Base-by-base conservation (phyloP, 108 stramenopile genomes). In the Seminavis robusta region DNA sequence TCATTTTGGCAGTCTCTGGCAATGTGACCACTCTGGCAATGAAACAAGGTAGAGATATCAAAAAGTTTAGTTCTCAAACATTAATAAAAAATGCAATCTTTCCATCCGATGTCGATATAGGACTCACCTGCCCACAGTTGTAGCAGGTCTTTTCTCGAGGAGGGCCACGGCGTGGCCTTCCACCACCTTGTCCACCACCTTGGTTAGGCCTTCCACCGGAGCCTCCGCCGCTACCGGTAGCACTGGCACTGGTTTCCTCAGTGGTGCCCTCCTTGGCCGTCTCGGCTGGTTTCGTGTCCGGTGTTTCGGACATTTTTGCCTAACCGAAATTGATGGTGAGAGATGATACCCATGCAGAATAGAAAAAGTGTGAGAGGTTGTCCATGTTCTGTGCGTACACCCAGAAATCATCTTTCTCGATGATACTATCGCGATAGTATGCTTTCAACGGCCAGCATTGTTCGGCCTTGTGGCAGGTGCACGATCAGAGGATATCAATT, bases 101-200 rank as follows among this genome's bases (percentile, higher is more conserved):
- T 8, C 20, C 20, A 39, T 40, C 20, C 16, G 16, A 48, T 16
- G 23, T 13, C 1, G 29, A 41, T n/a, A 59, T 28, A 19, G 39
- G 27, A 68, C 75, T 59, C 42, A 72, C 69, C 55, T 65, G 21
- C 29, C 84, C 84, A 70, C 89, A 90, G 65, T 86, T 81, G 83
- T 85, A 90, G 61, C 89, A 90, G 33, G 73, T 75, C 76, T 83
- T 84, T 43, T 74, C 68, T 4, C 69, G 39, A n/a, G n/a, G n/a
- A 13, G 30, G 37, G 24, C 47, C 47, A 21, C 58, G 46, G 1
- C 63, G 51, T 4, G 41, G 16, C 5, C 36, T 46, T 1, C 56
- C 52, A 24, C 66, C 66, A 29, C 53, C 20, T 2, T 47, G 21
- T 7, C 49, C 52, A 3, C 54, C 33, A 31, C 57, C 57, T 26